Conservation (phyloP, 1,139 yeast genomes). For the Blastobotrys petasosporus region DNA sequence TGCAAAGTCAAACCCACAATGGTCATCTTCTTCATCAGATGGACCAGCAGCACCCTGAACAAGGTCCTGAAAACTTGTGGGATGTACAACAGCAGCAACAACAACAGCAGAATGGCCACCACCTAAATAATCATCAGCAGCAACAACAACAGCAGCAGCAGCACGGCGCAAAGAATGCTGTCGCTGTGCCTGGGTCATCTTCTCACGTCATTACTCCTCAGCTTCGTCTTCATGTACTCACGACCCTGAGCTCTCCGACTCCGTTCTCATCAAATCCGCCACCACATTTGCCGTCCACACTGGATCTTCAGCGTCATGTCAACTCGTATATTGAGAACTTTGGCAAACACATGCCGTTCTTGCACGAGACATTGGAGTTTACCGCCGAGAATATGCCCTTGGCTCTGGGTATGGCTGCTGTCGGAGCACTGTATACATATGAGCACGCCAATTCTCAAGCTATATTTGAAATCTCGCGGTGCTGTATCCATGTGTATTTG, state of each 20-base stretch:
- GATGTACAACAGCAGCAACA: conserved; percentile 13
- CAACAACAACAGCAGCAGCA: conserved; percentile 1
- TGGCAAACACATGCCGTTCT: conserved; percentile 74
- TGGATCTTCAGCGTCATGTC: conserved; percentile 69
- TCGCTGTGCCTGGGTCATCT: conserved; percentile 6
- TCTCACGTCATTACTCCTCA: conserved; percentile 54
- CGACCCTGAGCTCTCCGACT: conserved; percentile 49
- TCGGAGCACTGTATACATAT: conserved; percentile 82
- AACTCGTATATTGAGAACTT: conserved; percentile 67
- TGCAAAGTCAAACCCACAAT: too few relatives aligned
- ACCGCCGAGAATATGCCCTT: conserved; percentile 65
- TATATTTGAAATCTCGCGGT: conserved; percentile 71
- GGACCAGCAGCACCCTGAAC: conserved; percentile 7
- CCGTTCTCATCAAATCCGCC: conserved; percentile 49
- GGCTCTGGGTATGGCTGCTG: conserved; percentile 74
- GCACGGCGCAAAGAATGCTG: background rate
- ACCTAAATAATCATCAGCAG: conserved; percentile 1
- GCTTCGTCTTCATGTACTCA: conserved; percentile 59
- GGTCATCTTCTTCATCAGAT: background rate
- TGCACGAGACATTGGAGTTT: conserved; percentile 63
- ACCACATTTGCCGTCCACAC: conserved; percentile 59
- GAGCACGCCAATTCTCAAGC: conserved; percentile 73
- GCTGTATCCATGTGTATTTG: conserved; percentile 68
- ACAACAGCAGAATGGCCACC: background rate
- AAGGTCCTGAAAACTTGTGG: conserved; percentile 10